Conservation (phyloP, 148 eudicot genomes). For the Fagopyrum homotropicum region DNA sequence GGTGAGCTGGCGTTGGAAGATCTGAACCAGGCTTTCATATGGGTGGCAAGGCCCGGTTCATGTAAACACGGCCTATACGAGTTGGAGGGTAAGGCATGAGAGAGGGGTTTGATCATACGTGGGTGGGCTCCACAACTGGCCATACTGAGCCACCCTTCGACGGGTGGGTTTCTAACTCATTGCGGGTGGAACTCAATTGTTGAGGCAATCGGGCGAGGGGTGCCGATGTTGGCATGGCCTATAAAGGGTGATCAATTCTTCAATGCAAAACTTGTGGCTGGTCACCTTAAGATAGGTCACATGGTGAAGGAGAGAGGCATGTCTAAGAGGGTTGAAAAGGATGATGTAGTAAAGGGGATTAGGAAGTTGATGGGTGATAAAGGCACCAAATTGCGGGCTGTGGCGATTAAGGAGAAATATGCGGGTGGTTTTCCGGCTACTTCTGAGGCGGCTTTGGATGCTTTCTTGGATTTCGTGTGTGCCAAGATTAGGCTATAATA, state of each 20-base stretch:
- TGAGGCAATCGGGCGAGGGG: slow-evolving; percentile 46
- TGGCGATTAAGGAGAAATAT: slow-evolving; percentile 20
- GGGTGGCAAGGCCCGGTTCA: slow-evolving; percentile 49
- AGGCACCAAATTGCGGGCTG: slow-evolving; percentile 32
- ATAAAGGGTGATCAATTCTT: slow-evolving; percentile 57
- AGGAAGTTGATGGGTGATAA: slow-evolving; percentile 42
- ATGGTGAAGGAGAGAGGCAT: slow-evolving; percentile 22
- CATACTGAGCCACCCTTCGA: slow-evolving; percentile 59
- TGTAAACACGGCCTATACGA: slow-evolving; percentile 41
- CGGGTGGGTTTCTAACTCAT: slow-evolving; percentile 58
- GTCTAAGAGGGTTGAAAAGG: slow-evolving; percentile 34
- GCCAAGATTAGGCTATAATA: background rate
- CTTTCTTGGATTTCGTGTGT: slow-evolving; percentile 18
- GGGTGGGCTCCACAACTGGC: slow-evolving; percentile 74
- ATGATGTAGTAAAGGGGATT: slow-evolving; percentile 37
- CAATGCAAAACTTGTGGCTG: slow-evolving; percentile 48
- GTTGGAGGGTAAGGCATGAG: slow-evolving; percentile 33
- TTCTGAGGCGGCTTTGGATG: slow-evolving; percentile 40
- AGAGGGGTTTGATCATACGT: slow-evolving; percentile 46
- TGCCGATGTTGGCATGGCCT: slow-evolving; percentile 64
- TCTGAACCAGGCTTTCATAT: slow-evolving; percentile 33
- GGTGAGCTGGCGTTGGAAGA: slow-evolving; percentile 45
- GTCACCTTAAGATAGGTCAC: slow-evolving; percentile 39
- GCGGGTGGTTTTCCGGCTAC: slow-evolving; percentile 39
- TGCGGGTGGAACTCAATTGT: slow-evolving; percentile 74